A percentile compares a stretch with the other conserved stretches of the same genome.
Conservation (phyloP, 2,329 filamentous ascomycete genomes). For the Intubia oerlemansii region DNA sequence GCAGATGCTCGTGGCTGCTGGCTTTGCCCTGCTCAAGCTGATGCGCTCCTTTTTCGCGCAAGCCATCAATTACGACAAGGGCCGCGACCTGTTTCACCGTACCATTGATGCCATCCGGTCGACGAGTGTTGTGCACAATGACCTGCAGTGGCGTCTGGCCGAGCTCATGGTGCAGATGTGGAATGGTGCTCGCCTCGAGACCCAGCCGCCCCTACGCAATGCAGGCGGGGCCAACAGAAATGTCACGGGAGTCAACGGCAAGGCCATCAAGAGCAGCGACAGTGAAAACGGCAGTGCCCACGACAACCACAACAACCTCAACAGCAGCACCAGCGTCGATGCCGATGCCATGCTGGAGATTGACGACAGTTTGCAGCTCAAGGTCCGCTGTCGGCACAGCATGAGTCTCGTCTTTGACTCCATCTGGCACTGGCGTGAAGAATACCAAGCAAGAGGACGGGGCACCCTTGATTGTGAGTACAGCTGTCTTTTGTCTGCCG, state of each 20-base stretch:
- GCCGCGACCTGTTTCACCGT: constrained; percentile 46
- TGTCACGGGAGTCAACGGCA: too few species aligned
- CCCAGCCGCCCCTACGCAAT: constrained; percentile 11
- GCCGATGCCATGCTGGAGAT: constrained; percentile 29
- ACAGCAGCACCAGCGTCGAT: constrained; percentile 22
- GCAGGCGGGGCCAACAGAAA: too few species aligned
- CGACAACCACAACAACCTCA: too few species aligned
- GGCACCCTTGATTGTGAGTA: constrained; percentile 49
- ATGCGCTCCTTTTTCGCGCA: constrained; percentile 57
- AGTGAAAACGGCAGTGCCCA: too few species aligned
- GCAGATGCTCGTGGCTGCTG: constrained; percentile 68
- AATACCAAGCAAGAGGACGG: constrained; percentile 50
- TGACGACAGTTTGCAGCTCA: constrained; percentile 55
- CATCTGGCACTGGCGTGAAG: constrained; percentile 69
- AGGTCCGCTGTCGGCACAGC: constrained; percentile 65
- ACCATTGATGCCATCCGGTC: constrained; percentile 49
- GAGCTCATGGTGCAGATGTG: constrained; percentile 79
- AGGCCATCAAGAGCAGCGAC: too few species aligned
- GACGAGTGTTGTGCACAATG: constrained; percentile 57
- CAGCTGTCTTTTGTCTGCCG: constrained; percentile 14
- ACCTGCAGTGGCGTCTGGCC: constrained; percentile 57
- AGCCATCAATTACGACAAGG: constrained; percentile 47
- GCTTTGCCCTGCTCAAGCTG: constrained; percentile 57
- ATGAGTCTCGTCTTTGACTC: constrained; percentile 74
- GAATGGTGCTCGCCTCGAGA: constrained; percentile 43